Conservation (phyloP, 2,329 filamentous ascomycete species). For the Xylariales sp. region DNA sequence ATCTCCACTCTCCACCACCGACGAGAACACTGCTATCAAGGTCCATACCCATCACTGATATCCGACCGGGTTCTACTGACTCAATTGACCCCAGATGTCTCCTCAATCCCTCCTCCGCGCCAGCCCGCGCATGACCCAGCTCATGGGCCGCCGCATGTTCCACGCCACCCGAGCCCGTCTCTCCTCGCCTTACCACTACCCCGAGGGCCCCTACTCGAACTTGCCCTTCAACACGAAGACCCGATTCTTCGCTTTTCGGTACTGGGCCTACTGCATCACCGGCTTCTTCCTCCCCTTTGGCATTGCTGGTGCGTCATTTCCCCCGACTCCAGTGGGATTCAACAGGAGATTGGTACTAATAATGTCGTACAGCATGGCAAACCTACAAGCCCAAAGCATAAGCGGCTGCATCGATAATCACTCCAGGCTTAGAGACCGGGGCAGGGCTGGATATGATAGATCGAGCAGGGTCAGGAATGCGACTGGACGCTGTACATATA, state of each 20-base stretch:
- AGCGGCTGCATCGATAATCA: too few relatives aligned
- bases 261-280: slow-evolving; percentile 64
- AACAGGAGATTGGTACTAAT: slow-evolving; percentile 17
- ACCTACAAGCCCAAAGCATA: slow-evolving; percentile 42
- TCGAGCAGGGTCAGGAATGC: slow-evolving; percentile 5
- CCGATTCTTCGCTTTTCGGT: slow-evolving; percentile 77
- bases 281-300: slow-evolving; percentile 60
- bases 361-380: slow-evolving; percentile 42
- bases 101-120: slow-evolving; percentile 59
- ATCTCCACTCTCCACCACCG: slow-evolving; percentile 8
- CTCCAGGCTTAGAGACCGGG: slow-evolving; percentile 5
- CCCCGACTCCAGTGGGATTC: not conserved
- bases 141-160: slow-evolving; percentile 88
- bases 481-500: slow-evolving; percentile 13
- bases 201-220: slow-evolving; percentile 91
- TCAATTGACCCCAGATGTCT: slow-evolving; percentile 69
- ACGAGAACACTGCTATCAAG: not conserved
- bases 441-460: slow-evolving; percentile 11
- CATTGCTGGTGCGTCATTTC: slow-evolving; percentile 51
- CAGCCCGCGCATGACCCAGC: slow-evolving; percentile 54
- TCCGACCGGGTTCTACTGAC: slow-evolving; percentile 8
- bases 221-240: slow-evolving; percentile 95
- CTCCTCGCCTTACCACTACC: slow-evolving; percentile 94
- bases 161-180: slow-evolving; percentile 82
- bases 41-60: not conserved